These are phyloP conservation scores for Xylaria scruposa DNA, from an alignment of 495 filamentous ascomycete genomes.

Conservation along the genomic window DNA sequence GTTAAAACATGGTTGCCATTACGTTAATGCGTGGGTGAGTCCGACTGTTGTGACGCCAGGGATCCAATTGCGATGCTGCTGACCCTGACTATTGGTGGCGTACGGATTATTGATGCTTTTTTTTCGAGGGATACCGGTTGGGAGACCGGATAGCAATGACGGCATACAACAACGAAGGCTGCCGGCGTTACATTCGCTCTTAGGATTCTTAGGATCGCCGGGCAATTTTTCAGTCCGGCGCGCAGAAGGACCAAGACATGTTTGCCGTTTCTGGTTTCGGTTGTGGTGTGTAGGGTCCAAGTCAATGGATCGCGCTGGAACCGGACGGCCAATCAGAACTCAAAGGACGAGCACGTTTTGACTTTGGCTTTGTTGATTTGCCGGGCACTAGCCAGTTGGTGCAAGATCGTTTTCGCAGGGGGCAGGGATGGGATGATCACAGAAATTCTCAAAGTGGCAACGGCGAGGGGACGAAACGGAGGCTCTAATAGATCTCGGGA, in stretches of 20 bases:
- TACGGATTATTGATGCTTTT: neutral
- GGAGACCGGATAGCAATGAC: neutral
- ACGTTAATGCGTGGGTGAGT: neutral
- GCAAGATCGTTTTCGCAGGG: constrained; percentile 11
- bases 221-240: constrained; percentile 3
- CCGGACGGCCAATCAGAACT: constrained; percentile 14
- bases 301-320: neutral
- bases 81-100: neutral
- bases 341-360: constrained; percentile 20
- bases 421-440: neutral
- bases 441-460: constrained; percentile 26
- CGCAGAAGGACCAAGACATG: neutral
- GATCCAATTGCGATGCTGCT: neutral
- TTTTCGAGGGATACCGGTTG: neutral
- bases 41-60: neutral
- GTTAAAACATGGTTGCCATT: neutral
- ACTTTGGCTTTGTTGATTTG: constrained; percentile 19
- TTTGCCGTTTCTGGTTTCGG: neutral
- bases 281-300: neutral
- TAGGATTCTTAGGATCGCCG: constrained; percentile 12
- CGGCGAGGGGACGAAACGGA: neutral
- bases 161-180: neutral
- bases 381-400: constrained; percentile 10
- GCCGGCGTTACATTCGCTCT: constrained; percentile 1
- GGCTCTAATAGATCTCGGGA: neutral